Evolutionary conservation across 805 yeast species (phyloP).

Genomic region (Yamadazyma sp.): DNA sequence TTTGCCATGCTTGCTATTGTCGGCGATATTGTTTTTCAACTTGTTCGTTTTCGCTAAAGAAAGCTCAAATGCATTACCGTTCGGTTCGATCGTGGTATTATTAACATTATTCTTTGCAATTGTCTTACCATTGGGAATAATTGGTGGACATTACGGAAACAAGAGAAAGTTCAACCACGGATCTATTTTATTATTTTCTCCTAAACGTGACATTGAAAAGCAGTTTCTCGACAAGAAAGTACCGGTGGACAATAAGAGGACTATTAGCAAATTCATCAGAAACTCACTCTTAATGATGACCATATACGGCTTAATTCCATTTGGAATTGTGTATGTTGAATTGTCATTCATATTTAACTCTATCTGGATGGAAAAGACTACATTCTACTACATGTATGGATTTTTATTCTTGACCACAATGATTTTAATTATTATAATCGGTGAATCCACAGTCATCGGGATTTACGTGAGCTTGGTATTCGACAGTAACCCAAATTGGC

Average conservation of each 20-base stretch:
- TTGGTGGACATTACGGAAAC: conserved; percentile 66
- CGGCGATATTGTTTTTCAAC: conserved; percentile 57
- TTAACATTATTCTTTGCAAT: conserved; percentile 58
- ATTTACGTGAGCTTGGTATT: conserved; percentile 59
- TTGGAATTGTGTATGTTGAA: conserved; percentile 79
- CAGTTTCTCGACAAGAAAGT: no score
- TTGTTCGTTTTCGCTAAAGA: conserved; percentile 73
- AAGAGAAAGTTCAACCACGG: conserved; percentile 22
- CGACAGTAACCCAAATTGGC: conserved; percentile 67
- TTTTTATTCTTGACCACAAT: conserved; percentile 63
- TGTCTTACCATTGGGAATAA: conserved; percentile 71
- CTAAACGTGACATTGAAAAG: not conserved
- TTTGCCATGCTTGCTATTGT: conserved; percentile 49
- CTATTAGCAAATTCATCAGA: conserved; percentile 4
- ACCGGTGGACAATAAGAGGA: not conserved
- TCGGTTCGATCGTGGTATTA: conserved; percentile 66
- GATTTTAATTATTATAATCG: conserved; percentile 59
- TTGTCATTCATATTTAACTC: conserved; percentile 70
- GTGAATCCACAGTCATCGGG: conserved; percentile 71
- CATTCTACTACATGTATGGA: conserved; percentile 79
- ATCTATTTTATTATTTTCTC: conserved; percentile 18
- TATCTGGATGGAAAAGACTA: conserved; percentile 76
- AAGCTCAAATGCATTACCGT: conserved; percentile 75
- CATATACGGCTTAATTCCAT: conserved; percentile 72
- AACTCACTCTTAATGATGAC: conserved; percentile 25